Evolutionary conservation across 139 green algal genomes (phyloP), one percentile per base, ranked within the genome.

Genomic region (Chlorella sp.): DNA sequence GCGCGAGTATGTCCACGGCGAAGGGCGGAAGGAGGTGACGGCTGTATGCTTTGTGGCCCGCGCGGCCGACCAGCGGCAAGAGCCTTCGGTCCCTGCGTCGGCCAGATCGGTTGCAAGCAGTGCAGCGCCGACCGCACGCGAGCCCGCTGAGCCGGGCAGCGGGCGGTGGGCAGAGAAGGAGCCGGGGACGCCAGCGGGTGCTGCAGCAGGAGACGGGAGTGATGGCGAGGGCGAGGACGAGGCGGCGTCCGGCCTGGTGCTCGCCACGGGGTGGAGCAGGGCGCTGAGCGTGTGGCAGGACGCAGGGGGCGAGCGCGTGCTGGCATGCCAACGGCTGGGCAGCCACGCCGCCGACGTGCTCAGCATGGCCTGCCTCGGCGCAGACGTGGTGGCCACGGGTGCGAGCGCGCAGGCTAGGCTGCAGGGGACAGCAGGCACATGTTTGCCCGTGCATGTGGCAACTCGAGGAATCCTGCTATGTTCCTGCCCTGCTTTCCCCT

Each of bases 211-310:
- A 31, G 61, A 43, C 14, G 11, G 25, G 33, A 42, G n/a, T n/a
- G 64, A 1, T 25, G n/a, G 29, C 15, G 14, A 42, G 41, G 41
- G 3, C 0, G 27, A 35, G 63, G 63, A 12, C 53, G 23, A 48
- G 2, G 48, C 0, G 21, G 29, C 23, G 27, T 4, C 50, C 35
- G 48, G 36, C 67, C 42, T 80, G 59, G 67, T 79, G 36, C 55
- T 81, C 36, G 91, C 91, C n/a, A 84, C 86, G n/a, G 91, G 91
- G 0, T 95, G 91, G 91, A 92, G 91, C 60, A 76, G 76, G 58
- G 88, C 89, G 82, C 80, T 93, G 36, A 91, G 90, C 75, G 82
- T 93, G 45, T 95, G 91, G 89, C 80, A 93, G 76, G 89, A 95
- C 59, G 50, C 78, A 27, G 89, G 91, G 38, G 85, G 87, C 33